Conservation (phyloP, 768 basidiomycete species). For the Boletus vinaceobasis region DNA sequence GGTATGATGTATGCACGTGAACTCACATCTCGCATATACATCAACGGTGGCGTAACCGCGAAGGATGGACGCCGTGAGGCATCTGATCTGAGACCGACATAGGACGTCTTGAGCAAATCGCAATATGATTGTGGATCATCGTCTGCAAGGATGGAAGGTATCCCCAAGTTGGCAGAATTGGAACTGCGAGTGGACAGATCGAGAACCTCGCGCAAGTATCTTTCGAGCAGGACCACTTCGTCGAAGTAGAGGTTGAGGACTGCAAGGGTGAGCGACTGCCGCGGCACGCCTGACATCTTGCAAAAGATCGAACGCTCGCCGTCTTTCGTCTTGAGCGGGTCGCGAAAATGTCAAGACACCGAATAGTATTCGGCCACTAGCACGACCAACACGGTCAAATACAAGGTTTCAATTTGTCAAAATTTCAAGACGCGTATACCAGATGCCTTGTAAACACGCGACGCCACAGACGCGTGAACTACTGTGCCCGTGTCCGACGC, state of each 20-base stretch:
- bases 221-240: slow-evolving; percentile 36
- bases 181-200: slow-evolving; percentile 1
- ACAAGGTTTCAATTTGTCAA: no score
- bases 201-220: slow-evolving; percentile 41
- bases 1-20: background rate
- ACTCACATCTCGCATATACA: slow-evolving; percentile 54
- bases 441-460: background rate
- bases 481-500: no score
- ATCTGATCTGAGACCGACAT: slow-evolving; percentile 40
- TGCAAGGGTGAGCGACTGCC: slow-evolving; percentile 21
- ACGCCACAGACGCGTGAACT: background rate
- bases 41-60: slow-evolving; percentile 37
- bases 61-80: slow-evolving; percentile 24
- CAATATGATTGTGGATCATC: slow-evolving; percentile 31
- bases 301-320: background rate
- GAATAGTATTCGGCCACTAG: background rate
- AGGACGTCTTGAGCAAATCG: slow-evolving; percentile 43
- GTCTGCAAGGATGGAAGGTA: background rate
- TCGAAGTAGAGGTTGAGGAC: slow-evolving; percentile 46
- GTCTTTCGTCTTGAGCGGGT: background rate
- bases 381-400: background rate
- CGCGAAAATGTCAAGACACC: no score
- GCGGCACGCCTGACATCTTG: slow-evolving; percentile 2
- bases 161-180: slow-evolving; percentile 12
- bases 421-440: background rate